phyloP scores from a whole-genome alignment of 2,329 filamentous ascomycete species.

The Aspergillus flavus region DNA sequence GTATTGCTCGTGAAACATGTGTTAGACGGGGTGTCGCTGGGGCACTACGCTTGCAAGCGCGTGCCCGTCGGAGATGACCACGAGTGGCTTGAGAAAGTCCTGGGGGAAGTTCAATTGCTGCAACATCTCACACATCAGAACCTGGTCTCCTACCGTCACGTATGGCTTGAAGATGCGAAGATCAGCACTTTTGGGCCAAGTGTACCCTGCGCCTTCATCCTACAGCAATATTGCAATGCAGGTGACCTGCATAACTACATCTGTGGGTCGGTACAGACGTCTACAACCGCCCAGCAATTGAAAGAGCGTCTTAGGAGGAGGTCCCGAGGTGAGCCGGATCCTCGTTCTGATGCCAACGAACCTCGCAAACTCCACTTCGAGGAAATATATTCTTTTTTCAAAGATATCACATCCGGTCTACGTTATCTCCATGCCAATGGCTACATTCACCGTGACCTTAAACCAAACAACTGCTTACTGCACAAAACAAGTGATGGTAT shows the following conservation, averaged over 20 bases:
- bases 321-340: constrained; percentile 75
- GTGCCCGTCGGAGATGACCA: constrained; percentile 95
- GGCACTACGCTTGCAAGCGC: constrained; percentile 93
- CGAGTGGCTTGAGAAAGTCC: constrained; percentile 89
- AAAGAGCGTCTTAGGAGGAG: constrained; percentile 83
- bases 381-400: constrained; percentile 95
- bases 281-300: constrained; percentile 75
- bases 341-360: constrained; percentile 54
- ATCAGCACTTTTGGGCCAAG: constrained; percentile 85
- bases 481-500: constrained; percentile 73
- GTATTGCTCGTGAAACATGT: constrained; percentile 92
- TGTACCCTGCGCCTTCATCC: constrained; percentile 92
- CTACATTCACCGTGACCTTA: constrained; percentile 94
- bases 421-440: constrained; percentile 87
- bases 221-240: constrained; percentile 96
- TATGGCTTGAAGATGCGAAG: constrained; percentile 90
- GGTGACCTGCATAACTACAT: constrained; percentile 90
- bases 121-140: constrained; percentile 93
- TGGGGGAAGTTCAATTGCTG: constrained; percentile 89
- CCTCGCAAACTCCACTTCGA: constrained; percentile 71
- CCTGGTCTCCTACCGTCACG: constrained; percentile 92
- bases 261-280: constrained; percentile 65
- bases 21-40: constrained; percentile 83
- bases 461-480: constrained; percentile 91
- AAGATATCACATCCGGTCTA: constrained; percentile 88